Conservation (phyloP, 495 filamentous ascomycete genomes). For the Tuber brumale region DNA sequence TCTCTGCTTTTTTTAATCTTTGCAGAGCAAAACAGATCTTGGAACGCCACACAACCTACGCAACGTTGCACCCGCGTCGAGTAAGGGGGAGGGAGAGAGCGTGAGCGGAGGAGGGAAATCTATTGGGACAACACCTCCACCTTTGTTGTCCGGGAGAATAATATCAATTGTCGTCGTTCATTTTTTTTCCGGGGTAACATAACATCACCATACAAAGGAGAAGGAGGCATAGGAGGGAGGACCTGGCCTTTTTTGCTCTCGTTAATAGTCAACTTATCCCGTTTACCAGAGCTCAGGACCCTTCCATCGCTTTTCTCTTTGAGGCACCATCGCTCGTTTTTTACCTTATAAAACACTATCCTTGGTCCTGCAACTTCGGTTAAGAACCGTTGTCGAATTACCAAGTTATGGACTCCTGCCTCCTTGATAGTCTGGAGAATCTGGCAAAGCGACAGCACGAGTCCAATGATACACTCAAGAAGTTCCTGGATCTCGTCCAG, state of each 20-base stretch:
- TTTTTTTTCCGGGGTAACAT: background rate
- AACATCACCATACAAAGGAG: background rate
- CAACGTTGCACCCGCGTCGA: slow-evolving; percentile 1
- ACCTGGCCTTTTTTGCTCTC: background rate
- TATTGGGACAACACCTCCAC: background rate
- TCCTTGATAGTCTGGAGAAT: slow-evolving; percentile 9
- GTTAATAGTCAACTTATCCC: background rate
- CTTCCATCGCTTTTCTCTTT: background rate
- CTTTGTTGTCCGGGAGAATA: background rate
- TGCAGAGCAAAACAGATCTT: slow-evolving; percentile 10
- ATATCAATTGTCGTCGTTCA: background rate
- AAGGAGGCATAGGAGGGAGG: background rate
- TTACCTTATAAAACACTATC: background rate
- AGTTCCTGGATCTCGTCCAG: slow-evolving; percentile 35
- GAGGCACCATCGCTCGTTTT: slow-evolving; percentile 20
- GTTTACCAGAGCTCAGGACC: background rate
- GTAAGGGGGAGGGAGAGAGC: background rate
- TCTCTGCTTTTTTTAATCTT: slow-evolving; percentile 17
- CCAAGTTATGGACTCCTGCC: slow-evolving; percentile 21
- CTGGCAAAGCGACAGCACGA: slow-evolving; percentile 14
- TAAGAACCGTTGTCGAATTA: background rate
- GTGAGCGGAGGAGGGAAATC: background rate
- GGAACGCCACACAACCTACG: slow-evolving; percentile 28
- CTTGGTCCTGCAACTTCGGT: background rate
- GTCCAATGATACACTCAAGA: slow-evolving; percentile 15